Percentiles rank a stretch among this genome's conserved stretches.
These are phyloP conservation scores for Sclerotinia nivalis DNA, from an alignment of 2,329 filamentous ascomycete genomes.

Conservation along the genomic window DNA sequence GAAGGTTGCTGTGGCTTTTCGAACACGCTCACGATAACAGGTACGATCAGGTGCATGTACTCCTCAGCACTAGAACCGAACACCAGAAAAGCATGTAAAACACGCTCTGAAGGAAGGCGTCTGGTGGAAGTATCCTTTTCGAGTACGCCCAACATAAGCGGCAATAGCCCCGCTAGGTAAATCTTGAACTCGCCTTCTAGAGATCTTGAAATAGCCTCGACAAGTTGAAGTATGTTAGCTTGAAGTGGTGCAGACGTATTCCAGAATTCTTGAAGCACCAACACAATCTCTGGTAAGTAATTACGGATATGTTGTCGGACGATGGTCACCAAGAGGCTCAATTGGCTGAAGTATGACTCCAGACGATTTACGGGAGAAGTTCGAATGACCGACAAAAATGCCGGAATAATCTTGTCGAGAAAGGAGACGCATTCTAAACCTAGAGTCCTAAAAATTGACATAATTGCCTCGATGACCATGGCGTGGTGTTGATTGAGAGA, in stretches of 20 bases:
- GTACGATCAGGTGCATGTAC: conserved; percentile 98
- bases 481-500: conserved; percentile 91
- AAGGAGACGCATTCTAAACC: conserved; percentile 96
- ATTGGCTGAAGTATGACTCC: conserved; percentile 96
- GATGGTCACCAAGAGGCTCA: conserved; percentile 89
- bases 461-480: conserved; percentile 93
- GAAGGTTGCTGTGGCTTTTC: conserved; percentile 82
- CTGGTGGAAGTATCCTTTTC: conserved; percentile 79
- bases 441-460: conserved; percentile 97
- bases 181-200: conserved; percentile 98
- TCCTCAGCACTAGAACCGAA: conserved; percentile 96
- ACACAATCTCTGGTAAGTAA: conserved; percentile 82
- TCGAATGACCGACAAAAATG: conserved; percentile 86
- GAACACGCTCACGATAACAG: conserved; percentile 90
- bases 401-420: conserved; percentile 89
- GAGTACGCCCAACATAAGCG: conserved; percentile 90
- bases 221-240: conserved; percentile 84
- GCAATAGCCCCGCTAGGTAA: conserved; percentile 84
- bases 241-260: conserved; percentile 76
- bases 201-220: conserved; percentile 91
- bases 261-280: conserved; percentile 89
- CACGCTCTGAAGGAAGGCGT: conserved; percentile 81
- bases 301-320: conserved; percentile 95
- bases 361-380: conserved; percentile 75
- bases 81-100: conserved; percentile 91